Conservation (phyloP, 805 yeast genomes). For the Lipomyces lipofer region DNA sequence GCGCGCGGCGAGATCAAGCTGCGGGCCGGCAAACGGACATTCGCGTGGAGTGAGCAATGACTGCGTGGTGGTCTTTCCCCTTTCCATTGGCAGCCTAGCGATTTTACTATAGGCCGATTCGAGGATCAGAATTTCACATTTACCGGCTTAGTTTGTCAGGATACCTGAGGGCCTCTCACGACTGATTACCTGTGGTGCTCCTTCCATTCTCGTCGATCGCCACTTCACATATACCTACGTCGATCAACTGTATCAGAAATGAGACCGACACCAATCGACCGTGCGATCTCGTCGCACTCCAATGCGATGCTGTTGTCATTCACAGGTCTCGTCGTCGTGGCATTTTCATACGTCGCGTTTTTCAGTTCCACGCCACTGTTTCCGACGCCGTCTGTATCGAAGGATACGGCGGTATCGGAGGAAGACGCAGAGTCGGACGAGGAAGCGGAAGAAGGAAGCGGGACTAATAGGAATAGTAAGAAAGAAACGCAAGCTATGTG, state of each 20-base stretch:
- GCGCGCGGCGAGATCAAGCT: too few relatives aligned
- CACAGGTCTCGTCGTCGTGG: constrained; percentile 35
- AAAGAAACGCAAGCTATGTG: background rate
- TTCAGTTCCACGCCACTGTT: constrained; percentile 5
- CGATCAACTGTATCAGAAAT: background rate
- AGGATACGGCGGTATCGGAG: background rate
- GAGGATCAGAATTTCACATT: too few relatives aligned
- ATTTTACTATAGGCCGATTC: too few relatives aligned
- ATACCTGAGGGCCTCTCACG: too few relatives aligned
- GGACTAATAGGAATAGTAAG: background rate
- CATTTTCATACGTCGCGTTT: constrained; percentile 25
- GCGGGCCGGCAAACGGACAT: too few relatives aligned
- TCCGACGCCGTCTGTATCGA: background rate
- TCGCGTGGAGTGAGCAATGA: too few relatives aligned
- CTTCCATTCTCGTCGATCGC: too few relatives aligned
- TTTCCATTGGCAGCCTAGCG: too few relatives aligned
- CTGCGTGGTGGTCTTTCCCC: too few relatives aligned
- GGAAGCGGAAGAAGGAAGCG: background rate
- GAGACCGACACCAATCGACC: constrained; percentile 31
- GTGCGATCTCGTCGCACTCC: constrained; percentile 28
- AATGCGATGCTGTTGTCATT: constrained; percentile 32
- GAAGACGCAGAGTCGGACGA: background rate
- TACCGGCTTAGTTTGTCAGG: too few relatives aligned
- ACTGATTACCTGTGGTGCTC: too few relatives aligned
- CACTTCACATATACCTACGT: too few relatives aligned